A percentile compares a stretch with the other conserved stretches of the same genome.
These are phyloP conservation scores for Microsporum audouinii DNA, from an alignment of 2,329 filamentous ascomycete genomes.

Conservation along the genomic window DNA sequence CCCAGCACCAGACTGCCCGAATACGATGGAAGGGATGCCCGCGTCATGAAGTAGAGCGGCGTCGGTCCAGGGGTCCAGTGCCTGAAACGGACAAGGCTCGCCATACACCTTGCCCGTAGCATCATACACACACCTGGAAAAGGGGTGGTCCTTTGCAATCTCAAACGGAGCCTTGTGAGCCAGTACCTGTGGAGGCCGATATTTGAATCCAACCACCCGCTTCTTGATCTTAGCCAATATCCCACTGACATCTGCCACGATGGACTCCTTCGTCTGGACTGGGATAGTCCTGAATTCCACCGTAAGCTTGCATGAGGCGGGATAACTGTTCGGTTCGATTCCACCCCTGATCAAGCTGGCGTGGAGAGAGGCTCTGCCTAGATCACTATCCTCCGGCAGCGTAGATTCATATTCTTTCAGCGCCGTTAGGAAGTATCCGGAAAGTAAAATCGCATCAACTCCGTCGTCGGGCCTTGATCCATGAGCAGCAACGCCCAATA, in stretches of 20 bases:
- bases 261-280: slow-evolving; percentile 31
- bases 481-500: slow-evolving; percentile 27
- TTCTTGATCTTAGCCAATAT: slow-evolving; percentile 27
- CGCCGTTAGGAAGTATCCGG: slow-evolving; percentile 38
- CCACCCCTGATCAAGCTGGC: slow-evolving; percentile 41
- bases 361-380: slow-evolving; percentile 37
- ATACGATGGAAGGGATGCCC: slow-evolving; percentile 39
- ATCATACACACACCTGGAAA: slow-evolving; percentile 27
- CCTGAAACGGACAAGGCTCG: slow-evolving; percentile 18
- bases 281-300: slow-evolving; percentile 41
- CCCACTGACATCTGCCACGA: slow-evolving; percentile 29
- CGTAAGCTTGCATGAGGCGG: slow-evolving; percentile 38
- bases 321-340: slow-evolving; percentile 44
- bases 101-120: slow-evolving; percentile 22
- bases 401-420: slow-evolving; percentile 34
- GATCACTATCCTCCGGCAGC: slow-evolving; percentile 25
- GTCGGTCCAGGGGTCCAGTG: slow-evolving; percentile 40
- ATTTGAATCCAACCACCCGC: slow-evolving; percentile 31
- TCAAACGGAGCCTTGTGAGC: slow-evolving; percentile 36
- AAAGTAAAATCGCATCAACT: slow-evolving; percentile 40
- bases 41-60: slow-evolving; percentile 37
- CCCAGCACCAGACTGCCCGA: slow-evolving; percentile 39
- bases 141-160: slow-evolving; percentile 32
- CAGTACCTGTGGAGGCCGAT: slow-evolving; percentile 28
- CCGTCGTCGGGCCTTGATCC: slow-evolving; percentile 33